Percentiles rank a stretch among this genome's conserved stretches.
Conservation (phyloP, 2,329 filamentous ascomycete genomes). For the Sporothrix brunneoviolacea region DNA sequence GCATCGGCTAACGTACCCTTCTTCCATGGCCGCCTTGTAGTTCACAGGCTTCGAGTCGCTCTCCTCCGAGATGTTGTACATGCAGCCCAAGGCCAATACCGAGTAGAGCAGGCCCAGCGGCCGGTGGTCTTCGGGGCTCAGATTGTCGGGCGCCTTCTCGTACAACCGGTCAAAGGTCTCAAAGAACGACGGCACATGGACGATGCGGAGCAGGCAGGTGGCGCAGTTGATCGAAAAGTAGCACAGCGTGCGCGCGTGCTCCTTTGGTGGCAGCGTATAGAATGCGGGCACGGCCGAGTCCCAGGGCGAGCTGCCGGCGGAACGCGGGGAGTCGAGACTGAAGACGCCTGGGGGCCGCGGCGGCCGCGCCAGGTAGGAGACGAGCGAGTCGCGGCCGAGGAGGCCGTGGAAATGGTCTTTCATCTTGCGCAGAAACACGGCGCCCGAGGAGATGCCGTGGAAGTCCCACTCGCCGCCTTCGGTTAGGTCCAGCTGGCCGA, state of each 20-base stretch:
- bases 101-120: conserved; percentile 67
- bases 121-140: conserved; percentile 57
- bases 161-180: conserved; percentile 72
- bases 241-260: conserved; percentile 46
- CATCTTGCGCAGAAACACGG: conserved; percentile 81
- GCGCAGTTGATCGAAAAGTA: conserved; percentile 51
- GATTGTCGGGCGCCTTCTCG: conserved; percentile 55
- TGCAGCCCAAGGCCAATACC: conserved; percentile 64
- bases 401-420: conserved; percentile 79
- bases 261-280: conserved; percentile 63
- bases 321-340: conserved; percentile 64
- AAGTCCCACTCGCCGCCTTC: conserved; percentile 93
- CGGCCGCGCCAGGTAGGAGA: conserved; percentile 50
- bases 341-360: conserved; percentile 43
- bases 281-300: conserved; percentile 46
- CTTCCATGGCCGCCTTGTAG: conserved; percentile 46
- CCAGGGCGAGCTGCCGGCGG: conserved; percentile 57
- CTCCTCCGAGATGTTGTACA: conserved; percentile 58
- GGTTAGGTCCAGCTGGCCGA: conserved; percentile 84
- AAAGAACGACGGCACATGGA: conserved; percentile 79
- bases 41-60: conserved; percentile 39
- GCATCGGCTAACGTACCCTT: conserved; percentile 53
- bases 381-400: conserved; percentile 56
- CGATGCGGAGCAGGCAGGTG: conserved; percentile 57
- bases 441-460: conserved; percentile 84